Evolutionary conservation across 768 basidiomycete species (phyloP).

Genomic region (Mrakia frigida): DNA sequence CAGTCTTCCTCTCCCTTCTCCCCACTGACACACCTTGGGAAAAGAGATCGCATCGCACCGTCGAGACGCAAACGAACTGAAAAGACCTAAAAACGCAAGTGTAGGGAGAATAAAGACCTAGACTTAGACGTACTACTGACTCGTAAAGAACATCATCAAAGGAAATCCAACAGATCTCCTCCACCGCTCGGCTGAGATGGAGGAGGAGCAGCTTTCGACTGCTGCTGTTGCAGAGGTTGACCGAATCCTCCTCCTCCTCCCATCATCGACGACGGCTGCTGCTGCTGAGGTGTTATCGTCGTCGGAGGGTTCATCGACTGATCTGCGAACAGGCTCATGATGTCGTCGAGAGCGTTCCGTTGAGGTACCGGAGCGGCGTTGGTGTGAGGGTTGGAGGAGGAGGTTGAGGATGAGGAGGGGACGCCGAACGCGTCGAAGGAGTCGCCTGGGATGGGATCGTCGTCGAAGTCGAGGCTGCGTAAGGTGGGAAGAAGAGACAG

Average conservation of each 20-base stretch:
- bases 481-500: not conserved
- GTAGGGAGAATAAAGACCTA: no score
- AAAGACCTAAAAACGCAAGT: no score
- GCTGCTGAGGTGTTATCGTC: not conserved
- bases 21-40: no score
- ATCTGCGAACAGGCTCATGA: slow-evolving; percentile 27
- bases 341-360: slow-evolving; percentile 32
- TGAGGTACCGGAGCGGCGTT: slow-evolving; percentile 1
- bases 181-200: not conserved
- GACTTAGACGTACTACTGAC: no score
- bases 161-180: slow-evolving; percentile 11
- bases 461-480: slow-evolving; percentile 31
- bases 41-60: no score
- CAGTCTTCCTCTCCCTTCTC: no score
- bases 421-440: slow-evolving; percentile 17
- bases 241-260: not conserved
- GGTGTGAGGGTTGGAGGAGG: slow-evolving; percentile 10
- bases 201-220: not conserved
- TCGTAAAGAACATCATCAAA: not conserved
- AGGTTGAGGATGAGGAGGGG: not conserved
- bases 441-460: slow-evolving; percentile 25
- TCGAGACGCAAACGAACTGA: no score
- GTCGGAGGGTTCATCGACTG: slow-evolving; percentile 16
- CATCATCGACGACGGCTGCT: not conserved
- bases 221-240: not conserved